Evolutionary conservation across 768 basidiomycete genomes (phyloP).

Genomic region (Calocybe cyanea): DNA sequence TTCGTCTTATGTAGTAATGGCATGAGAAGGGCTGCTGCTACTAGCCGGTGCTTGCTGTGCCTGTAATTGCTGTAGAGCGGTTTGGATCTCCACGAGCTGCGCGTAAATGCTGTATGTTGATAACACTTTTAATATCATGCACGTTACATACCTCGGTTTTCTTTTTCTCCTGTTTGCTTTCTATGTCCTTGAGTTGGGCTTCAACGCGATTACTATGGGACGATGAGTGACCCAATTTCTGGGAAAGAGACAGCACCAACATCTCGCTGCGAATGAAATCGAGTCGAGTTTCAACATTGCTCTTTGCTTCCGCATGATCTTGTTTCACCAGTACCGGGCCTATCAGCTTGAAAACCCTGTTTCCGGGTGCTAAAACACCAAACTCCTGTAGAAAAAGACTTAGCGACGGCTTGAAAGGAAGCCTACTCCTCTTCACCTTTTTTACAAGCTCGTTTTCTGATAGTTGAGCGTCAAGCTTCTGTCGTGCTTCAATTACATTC

Average conservation of each 20-base stretch:
- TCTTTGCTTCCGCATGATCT: constrained; percentile 82
- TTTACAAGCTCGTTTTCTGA: constrained; percentile 91
- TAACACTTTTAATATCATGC: constrained; percentile 9
- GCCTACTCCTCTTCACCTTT: constrained; percentile 48
- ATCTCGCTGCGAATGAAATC: constrained; percentile 88
- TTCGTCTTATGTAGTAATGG: constrained; percentile 8
- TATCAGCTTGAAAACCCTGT: constrained; percentile 85
- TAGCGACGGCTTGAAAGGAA: neutral
- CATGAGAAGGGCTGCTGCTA: constrained; percentile 5
- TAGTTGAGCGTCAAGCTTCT: constrained; percentile 85
- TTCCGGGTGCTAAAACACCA: constrained; percentile 62
- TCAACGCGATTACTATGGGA: constrained; percentile 67
- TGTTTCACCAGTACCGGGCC: constrained; percentile 90
- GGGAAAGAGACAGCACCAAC: constrained; percentile 39
- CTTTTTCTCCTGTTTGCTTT: constrained; percentile 74
- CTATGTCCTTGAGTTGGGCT: constrained; percentile 72
- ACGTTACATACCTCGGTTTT: constrained; percentile 64
- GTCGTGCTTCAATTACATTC: constrained; percentile 71
- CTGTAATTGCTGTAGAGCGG: constrained; percentile 44
- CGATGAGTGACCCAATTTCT: neutral
- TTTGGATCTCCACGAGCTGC: constrained; percentile 68
- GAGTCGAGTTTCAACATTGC: constrained; percentile 84
- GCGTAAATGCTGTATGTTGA: constrained; percentile 13
- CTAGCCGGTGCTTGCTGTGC: constrained; percentile 21
- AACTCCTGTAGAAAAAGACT: constrained; percentile 68